Conservation (phyloP, 257 asterid genomes). For the Solanum clarkiae region DNA sequence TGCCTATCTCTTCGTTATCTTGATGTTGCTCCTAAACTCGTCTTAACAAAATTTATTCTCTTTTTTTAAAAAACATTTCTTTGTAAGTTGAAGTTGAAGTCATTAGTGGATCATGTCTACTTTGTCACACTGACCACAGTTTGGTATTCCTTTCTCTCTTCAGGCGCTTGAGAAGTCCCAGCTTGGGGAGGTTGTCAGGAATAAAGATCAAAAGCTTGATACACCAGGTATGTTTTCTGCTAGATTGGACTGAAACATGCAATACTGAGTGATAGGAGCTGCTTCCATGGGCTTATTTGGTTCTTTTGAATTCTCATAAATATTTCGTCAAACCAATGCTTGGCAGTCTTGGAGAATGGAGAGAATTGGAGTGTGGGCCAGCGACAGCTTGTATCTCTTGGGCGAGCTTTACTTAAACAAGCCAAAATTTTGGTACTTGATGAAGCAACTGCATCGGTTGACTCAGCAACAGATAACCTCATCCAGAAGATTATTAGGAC, state of each 20-base stretch:
- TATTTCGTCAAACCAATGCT: not conserved
- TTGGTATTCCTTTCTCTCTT: not conserved
- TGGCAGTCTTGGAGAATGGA: slow-evolving; percentile 72
- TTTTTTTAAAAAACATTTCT: not conserved
- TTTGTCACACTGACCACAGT: not conserved
- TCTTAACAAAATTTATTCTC: not conserved
- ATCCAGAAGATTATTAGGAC: slow-evolving; percentile 89
- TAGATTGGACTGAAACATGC: not conserved
- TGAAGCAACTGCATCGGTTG: slow-evolving; percentile 97
- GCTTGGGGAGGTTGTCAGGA: slow-evolving; percentile 71
- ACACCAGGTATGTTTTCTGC: slow-evolving; percentile 51
- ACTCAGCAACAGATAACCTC: slow-evolving; percentile 95
- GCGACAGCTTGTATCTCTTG: slow-evolving; percentile 86
- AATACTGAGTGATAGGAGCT: not conserved
- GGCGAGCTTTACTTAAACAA: slow-evolving; percentile 90
- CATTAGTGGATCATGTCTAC: not conserved
- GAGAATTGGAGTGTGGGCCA: slow-evolving; percentile 99
- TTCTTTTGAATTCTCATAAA: not conserved
- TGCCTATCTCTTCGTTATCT: not conserved
- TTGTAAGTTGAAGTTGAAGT: not conserved
- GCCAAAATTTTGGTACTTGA: slow-evolving; percentile 87
- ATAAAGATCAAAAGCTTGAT: slow-evolving; percentile 75
- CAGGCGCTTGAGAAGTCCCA: slow-evolving; percentile 96
- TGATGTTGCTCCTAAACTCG: not conserved
- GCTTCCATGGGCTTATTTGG: not conserved